Evolutionary conservation across 78 protist genomes (phyloP), one percentile per base, ranked within the genome.

Genomic region (Monosiga brevicollis): DNA sequence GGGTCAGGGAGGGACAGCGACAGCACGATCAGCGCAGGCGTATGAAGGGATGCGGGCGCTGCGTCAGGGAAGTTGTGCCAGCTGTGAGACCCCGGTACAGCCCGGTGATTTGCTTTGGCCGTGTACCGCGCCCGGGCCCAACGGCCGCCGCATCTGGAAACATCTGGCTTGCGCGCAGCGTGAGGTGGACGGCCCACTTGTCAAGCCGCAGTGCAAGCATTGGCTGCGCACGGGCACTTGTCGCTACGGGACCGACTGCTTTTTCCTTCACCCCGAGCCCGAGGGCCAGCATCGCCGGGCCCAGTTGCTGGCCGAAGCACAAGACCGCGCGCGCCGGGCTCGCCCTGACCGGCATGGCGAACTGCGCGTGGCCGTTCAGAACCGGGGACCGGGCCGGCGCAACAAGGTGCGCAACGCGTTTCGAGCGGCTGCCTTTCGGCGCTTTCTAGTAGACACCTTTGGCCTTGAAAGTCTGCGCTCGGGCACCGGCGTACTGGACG

Each of bases 401-500:
- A 49, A 49, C 62, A 6, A 20, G 62, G 62, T 49, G 62, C 62
- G 62, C 62, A 49, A 49, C 79, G 25, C 1, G 20, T n/a, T 1
- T 35, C 81, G 81, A 6, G 11, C 38, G 39, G 15, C 81, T 9
- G 36, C 34, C 32, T 71, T 84, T n/a, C 76, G 75, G 20, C 41
- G 79, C 2, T 84, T 43, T 42, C 39, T 84, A 23, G 0, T 84
- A 32, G 87, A 79, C 35, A 35, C 49, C 20, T 79, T 43, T 78
- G 83, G 87, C 9, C 34, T 0, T 0, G 84, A 78, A 9, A 20
- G 1, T 2, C 70, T 80, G 29, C 0, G 10, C 70, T 0, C 41
- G 3, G 89, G 89, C 74, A 15, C 86, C 1, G 89, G 89, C 78
- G 79, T 86, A 15, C 89, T 86, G 38, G 89, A 86, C 77, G 71